Conservation (phyloP, 768 basidiomycete genomes). For the Serendipita indica region DNA sequence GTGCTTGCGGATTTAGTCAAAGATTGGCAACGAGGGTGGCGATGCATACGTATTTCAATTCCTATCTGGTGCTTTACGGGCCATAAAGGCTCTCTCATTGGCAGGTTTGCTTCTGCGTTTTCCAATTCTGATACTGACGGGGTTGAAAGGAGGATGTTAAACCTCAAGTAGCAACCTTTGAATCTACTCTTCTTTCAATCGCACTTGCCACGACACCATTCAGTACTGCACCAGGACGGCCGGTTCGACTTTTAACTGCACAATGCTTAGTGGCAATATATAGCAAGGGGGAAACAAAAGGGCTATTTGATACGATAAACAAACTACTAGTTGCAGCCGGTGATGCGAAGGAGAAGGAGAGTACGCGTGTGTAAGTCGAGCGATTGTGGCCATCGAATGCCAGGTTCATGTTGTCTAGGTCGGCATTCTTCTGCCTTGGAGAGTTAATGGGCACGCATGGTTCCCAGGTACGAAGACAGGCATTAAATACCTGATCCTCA, state of each 20-base stretch:
- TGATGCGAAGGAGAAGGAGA: slow-evolving; percentile 62
- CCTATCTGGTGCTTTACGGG: slow-evolving; percentile 52
- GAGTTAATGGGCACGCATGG: slow-evolving; percentile 80
- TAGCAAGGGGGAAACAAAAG: slow-evolving; percentile 64
- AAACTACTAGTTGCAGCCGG: slow-evolving; percentile 55
- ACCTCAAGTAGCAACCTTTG: slow-evolving; percentile 42
- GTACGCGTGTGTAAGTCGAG: slow-evolving; percentile 45
- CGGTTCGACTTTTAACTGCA: slow-evolving; percentile 61
- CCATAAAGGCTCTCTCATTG: slow-evolving; percentile 38
- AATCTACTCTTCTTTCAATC: slow-evolving; percentile 50
- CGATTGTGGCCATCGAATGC: background rate
- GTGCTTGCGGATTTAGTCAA: slow-evolving; percentile 32
- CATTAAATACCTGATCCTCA: background rate
- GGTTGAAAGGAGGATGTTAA: slow-evolving; percentile 48
- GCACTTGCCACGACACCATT: slow-evolving; percentile 47
- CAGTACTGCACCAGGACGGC: slow-evolving; percentile 69
- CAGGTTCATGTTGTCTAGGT: slow-evolving; percentile 32
- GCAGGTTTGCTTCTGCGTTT: slow-evolving; percentile 19
- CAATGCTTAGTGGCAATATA: slow-evolving; percentile 65
- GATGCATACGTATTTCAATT: slow-evolving; percentile 78
- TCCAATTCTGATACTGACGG: background rate
- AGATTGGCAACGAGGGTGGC: slow-evolving; percentile 56
- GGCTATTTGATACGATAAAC: slow-evolving; percentile 77
- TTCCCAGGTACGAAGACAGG: slow-evolving; percentile 45
- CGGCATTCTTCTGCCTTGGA: slow-evolving; percentile 74